Base-by-base conservation (phyloP, 2,329 filamentous ascomycete genomes). In the Nemania bipapillata region DNA sequence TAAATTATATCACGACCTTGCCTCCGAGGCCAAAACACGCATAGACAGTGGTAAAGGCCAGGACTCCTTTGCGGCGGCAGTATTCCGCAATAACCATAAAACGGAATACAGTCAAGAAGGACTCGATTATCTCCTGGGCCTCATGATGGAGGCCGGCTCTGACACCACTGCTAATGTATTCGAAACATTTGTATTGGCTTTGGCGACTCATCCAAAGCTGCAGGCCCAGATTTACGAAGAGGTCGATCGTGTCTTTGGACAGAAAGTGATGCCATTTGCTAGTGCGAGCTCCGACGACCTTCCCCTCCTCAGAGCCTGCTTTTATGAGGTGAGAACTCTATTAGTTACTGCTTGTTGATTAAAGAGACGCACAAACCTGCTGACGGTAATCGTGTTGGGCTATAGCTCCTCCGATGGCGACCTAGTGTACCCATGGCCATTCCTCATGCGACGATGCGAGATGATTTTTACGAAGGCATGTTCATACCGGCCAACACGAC, bases 401-500 rank as follows among this genome's bases (percentile, higher is more conserved):
- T 20, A 6, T 17, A 57, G 55, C 55, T 61, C 7, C 59, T 68
- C 8, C 70, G 72, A 20, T 74, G 70, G 70, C 64, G 69, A 12
- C 71, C 70, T 0, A 42, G 30, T 26, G 42, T 61, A 30, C 28
- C 56, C 52, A 30, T 70, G 24, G 74, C 71, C 20, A 74, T 81
- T 1, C 83, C 83, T 0, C 81, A 84, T 58, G 80, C 80, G n/a
- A 77, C 81, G 1, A 80, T 77, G 15, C 75, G 78, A 40, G 82
- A 84, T 59, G 80, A 83, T 65, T 71, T 78, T 45, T 84, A 84
- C 68, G 74, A 81, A 11, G 84, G 83, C 6, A 81, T 80, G 61
- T 77, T 79, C 24, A 83, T 87, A 54, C 84, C 85, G n/a, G 81
- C 81, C 66, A 80, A 80, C 11, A 77, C 83, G 0, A 79, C 76